Base-by-base conservation (phyloP, 73 alveolate genomes). In the Paramecium sexaurelia region DNA sequence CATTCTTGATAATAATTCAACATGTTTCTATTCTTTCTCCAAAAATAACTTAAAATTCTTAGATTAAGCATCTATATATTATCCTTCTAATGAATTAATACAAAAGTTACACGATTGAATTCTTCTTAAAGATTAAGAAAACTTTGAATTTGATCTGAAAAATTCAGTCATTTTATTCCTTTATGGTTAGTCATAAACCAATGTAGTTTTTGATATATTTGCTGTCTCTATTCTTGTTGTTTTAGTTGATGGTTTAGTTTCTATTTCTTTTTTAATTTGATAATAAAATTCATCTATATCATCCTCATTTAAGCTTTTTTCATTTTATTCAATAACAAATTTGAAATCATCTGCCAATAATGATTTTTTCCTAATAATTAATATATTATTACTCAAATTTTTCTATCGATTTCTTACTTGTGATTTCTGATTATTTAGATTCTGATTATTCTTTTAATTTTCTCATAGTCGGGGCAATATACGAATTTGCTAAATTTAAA, bases 401-500 rank as follows among this genome's bases (percentile, higher is more conserved):
- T 29, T 51, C 67, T 2, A 51, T 26, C 39, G 39, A 61, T 29
- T 61, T 29, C 29, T 61, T 61, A 45, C 39, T 29, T 22, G 67
- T 24, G 0, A 11, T 45, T 26, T 61, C 83, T 26, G 83, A 61
- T 61, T 61, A 29, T 61, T 61, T 61, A 13, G 83, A 61, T 1
- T 61, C 83, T 26, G 83, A 29, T 26, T 26, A 61, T 22, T 29
- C 83, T 29, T 29, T 32, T 29, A 61, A 29, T 61, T 61, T 61
- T 61, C 43, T 61, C 83, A 61, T 61, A 22, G 83, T 61, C 1
- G 83, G 83, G 11, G 83, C 83, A 26, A 13, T 61, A 61, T 29
- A 61, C 1, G 26, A 22, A 61, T 11, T 32, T 6, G 83, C 26
- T 61, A 32, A 29, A 61, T 32, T 61, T 13, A 19, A 15, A 13